These are phyloP conservation scores for Ogataea neopini DNA, from an alignment of 805 yeast species.

Conservation along the genomic window DNA sequence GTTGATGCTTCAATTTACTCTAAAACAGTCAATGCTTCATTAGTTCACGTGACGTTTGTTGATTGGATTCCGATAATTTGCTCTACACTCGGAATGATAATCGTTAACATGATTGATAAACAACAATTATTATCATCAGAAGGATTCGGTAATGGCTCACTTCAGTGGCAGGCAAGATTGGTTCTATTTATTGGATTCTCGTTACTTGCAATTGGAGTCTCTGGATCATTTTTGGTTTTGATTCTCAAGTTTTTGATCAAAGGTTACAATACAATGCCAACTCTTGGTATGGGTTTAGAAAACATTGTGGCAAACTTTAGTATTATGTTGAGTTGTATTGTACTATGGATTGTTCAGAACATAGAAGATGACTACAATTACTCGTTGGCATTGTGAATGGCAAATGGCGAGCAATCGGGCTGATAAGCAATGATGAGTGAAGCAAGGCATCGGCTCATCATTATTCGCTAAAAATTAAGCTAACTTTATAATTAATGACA, in stretches of 20 bases:
- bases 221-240: constrained; percentile 87
- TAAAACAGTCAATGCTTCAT: constrained; percentile 79
- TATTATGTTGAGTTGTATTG: constrained; percentile 85
- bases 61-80: constrained; percentile 96
- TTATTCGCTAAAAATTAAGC: constrained; percentile 4
- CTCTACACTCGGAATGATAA: constrained; percentile 85
- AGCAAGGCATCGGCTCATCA: no score
- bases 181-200: constrained; percentile 75
- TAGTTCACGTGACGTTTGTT: constrained; percentile 83
- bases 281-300: constrained; percentile 90
- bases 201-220: constrained; percentile 64
- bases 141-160: constrained; percentile 41
- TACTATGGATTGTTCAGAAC: constrained; percentile 92
- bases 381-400: constrained; percentile 58
- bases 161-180: constrained; percentile 93
- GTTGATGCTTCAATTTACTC: constrained; percentile 88
- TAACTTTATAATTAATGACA: constrained; percentile 7
- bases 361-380: constrained; percentile 95
- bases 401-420: no score
- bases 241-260: constrained; percentile 82
- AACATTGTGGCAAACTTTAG: constrained; percentile 79
- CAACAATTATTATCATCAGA: constrained; percentile 40
- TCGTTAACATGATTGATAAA: constrained; percentile 73
- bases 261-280: constrained; percentile 73
- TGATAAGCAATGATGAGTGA: no score